phyloP scores from a whole-genome alignment of 805 yeast species.

The Cyberlindnera misumaiensis region DNA sequence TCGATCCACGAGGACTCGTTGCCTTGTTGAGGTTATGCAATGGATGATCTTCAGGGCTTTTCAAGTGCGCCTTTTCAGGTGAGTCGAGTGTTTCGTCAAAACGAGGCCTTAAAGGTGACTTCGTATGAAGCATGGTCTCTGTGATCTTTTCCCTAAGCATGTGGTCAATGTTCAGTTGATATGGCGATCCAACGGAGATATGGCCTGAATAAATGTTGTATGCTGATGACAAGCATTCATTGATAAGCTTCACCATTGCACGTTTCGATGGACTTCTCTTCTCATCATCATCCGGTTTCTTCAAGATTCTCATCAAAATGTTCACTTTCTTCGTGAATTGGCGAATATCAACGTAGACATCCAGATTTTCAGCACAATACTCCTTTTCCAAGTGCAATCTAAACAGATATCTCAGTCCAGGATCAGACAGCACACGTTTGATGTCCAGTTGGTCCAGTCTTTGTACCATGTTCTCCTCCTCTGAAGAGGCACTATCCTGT shows the following conservation, averaged over 20 bases:
- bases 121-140: constrained; percentile 31
- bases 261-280: constrained; percentile 9
- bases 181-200: constrained; percentile 60
- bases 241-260: constrained; percentile 37
- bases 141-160: constrained; percentile 38
- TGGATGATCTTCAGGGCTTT: too few species aligned
- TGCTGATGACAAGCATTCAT: constrained; percentile 52
- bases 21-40: too few species aligned
- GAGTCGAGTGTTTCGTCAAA: constrained; percentile 6
- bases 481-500: constrained; percentile 11
- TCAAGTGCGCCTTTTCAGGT: not conserved
- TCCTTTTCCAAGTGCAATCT: constrained; percentile 56
- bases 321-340: constrained; percentile 43
- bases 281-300: constrained; percentile 6
- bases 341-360: constrained; percentile 56
- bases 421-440: constrained; percentile 52
- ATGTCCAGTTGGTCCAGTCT: constrained; percentile 11
- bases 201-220: constrained; percentile 62
- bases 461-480: constrained; percentile 7
- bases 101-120: constrained; percentile 25
- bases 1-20: not conserved
- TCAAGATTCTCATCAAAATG: constrained; percentile 34
- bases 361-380: constrained; percentile 70
- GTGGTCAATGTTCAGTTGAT: constrained; percentile 63
- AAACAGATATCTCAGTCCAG: constrained; percentile 67